Percentiles rank a stretch among this genome's conserved stretches.
Evolutionary conservation across 805 yeast species (phyloP).

Genomic region (Kuraishia capsulata): DNA sequence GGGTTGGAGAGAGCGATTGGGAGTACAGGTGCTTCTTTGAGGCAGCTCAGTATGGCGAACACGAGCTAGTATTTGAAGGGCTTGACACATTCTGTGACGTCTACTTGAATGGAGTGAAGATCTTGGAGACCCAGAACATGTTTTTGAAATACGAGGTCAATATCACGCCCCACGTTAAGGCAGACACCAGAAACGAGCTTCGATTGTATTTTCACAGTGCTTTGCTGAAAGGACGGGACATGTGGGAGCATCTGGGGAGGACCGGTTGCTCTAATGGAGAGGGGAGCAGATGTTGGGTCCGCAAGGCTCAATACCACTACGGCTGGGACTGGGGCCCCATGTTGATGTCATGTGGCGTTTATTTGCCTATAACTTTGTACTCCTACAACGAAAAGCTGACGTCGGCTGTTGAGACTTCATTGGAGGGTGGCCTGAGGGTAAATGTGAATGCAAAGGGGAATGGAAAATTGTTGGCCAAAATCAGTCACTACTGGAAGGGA

Average conservation of each 20-base stretch:
- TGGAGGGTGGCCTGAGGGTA: background rate
- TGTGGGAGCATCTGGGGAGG: constrained; percentile 22
- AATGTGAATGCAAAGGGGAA: background rate
- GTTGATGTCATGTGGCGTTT: constrained; percentile 36
- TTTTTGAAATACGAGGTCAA: constrained; percentile 25
- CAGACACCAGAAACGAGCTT: constrained; percentile 19
- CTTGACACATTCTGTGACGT: constrained; percentile 34
- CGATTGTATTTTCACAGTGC: constrained; percentile 30
- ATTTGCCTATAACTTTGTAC: constrained; percentile 24
- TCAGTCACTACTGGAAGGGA: background rate
- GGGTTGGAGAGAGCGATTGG: constrained; percentile 45
- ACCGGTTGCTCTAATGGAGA: constrained; percentile 32
- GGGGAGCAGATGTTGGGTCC: constrained; percentile 28
- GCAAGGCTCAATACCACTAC: constrained; percentile 46
- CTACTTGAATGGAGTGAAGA: constrained; percentile 24
- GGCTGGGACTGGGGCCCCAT: constrained; percentile 56
- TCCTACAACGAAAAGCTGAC: constrained; percentile 10
- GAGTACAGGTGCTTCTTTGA: constrained; percentile 26
- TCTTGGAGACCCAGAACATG: constrained; percentile 34
- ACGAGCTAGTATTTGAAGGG: constrained; percentile 30
- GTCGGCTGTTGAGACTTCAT: background rate
- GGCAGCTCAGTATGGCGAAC: constrained; percentile 3
- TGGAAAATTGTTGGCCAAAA: background rate
- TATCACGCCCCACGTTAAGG: constrained; percentile 4
- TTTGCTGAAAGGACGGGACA: constrained; percentile 19